Percentiles rank a stretch among this genome's conserved stretches.
These are phyloP conservation scores for Tillandsia fasciculata DNA, from an alignment of 176 grass and related monocot species.

Conservation along the genomic window DNA sequence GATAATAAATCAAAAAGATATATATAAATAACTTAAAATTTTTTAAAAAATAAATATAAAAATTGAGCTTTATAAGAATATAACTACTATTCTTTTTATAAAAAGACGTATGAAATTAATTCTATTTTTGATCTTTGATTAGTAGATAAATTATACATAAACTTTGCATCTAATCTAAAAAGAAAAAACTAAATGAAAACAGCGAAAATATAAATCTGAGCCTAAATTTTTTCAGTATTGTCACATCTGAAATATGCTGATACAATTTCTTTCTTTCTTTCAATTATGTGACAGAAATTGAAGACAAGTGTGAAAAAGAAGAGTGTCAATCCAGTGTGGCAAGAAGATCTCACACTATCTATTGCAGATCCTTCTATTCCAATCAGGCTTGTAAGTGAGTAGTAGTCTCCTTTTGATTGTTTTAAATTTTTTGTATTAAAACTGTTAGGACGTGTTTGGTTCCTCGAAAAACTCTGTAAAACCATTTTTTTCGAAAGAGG, in stretches of 20 bases:
- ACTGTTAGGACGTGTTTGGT: background rate
- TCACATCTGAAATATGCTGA: background rate
- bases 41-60: too few relatives aligned
- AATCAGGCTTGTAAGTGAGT: slow-evolving; percentile 42
- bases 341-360: slow-evolving; percentile 46
- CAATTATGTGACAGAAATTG: slow-evolving; percentile 34
- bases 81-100: too few relatives aligned
- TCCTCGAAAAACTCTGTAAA: background rate
- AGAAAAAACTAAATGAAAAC: too few relatives aligned
- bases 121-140: too few relatives aligned
- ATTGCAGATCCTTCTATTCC: slow-evolving; percentile 23
- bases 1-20: too few relatives aligned
- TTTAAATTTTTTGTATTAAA: background rate
- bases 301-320: slow-evolving; percentile 71
- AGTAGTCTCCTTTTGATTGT: background rate
- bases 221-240: background rate
- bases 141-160: too few relatives aligned
- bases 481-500: too few relatives aligned
- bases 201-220: background rate
- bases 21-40: too few relatives aligned
- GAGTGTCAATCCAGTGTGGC: slow-evolving; percentile 56
- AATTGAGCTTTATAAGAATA: too few relatives aligned
- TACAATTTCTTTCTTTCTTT: background rate
- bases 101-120: too few relatives aligned
- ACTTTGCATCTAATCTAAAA: too few relatives aligned